Evolutionary conservation across 305 asterid species (phyloP).

Genomic region (Plantago lanceolata): DNA sequence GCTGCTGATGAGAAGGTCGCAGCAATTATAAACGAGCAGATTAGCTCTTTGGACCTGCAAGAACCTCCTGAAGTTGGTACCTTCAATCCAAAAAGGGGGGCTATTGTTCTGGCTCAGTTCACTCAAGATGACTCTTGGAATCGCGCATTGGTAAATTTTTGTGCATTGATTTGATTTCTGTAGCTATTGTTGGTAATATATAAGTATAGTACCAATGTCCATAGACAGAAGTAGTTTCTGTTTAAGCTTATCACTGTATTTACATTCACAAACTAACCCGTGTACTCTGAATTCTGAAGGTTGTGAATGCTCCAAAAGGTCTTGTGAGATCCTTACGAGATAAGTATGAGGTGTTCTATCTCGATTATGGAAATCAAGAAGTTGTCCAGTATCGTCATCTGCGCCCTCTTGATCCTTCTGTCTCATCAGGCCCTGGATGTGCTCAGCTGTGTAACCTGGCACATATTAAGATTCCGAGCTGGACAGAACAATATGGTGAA

Average conservation of each 20-base stretch:
- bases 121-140: slow-evolving; percentile 95
- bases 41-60: slow-evolving; percentile 67
- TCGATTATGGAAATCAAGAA: slow-evolving; percentile 97
- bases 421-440: slow-evolving; percentile 78
- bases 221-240: no score
- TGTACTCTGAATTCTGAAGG: slow-evolving; percentile 33
- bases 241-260: neutral
- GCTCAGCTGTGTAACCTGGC: slow-evolving; percentile 96
- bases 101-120: slow-evolving; percentile 79
- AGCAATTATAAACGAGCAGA: slow-evolving; percentile 66
- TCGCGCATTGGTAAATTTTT: slow-evolving; percentile 98
- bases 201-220: no score
- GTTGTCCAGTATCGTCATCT: slow-evolving; percentile 61
- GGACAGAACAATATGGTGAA: slow-evolving; percentile 88
- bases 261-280: neutral
- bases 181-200: no score
- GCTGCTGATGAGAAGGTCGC: slow-evolving; percentile 85
- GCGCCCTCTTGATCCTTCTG: slow-evolving; percentile 76
- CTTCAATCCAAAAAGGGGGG: slow-evolving; percentile 90
- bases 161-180: no score
- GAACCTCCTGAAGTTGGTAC: slow-evolving; percentile 83
- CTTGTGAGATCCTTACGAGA: slow-evolving; percentile 67
- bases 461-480: slow-evolving; percentile 64
- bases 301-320: slow-evolving; percentile 82
- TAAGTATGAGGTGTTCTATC: slow-evolving; percentile 85